Percentiles rank a stretch among this genome's conserved stretches.
Conservation (phyloP, 148 eudicot species). For the Mesembryanthemum crystallinum region DNA sequence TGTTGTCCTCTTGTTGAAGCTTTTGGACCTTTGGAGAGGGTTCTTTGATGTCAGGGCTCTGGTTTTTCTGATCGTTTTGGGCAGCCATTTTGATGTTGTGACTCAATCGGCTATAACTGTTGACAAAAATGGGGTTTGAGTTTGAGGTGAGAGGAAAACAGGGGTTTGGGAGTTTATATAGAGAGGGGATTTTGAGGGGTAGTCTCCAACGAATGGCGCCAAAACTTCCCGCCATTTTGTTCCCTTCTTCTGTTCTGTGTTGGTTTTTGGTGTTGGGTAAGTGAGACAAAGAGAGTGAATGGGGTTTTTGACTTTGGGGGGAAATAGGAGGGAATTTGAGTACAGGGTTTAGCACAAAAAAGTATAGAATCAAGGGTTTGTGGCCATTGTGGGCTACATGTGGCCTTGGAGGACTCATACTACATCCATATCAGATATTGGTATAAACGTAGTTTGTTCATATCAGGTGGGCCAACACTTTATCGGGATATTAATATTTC, state of each 20-base stretch:
- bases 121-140: neutral
- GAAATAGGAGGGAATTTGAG: no score
- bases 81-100: constrained; percentile 39
- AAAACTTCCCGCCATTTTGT: constrained; percentile 43
- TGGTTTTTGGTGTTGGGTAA: neutral
- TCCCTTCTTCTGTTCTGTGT: neutral
- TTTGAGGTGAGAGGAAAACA: neutral
- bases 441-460: no score
- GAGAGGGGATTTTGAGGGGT: neutral
- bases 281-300: no score
- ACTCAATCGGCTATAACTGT: neutral
- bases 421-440: no score
- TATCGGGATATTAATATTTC: no score
- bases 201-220: constrained; percentile 32
- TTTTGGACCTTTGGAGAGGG: constrained; percentile 56
- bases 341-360: no score
- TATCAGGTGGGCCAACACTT: no score
- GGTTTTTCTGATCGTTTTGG: constrained; percentile 21
- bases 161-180: constrained; percentile 12
- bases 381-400: no score
- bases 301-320: no score
- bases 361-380: no score
- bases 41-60: constrained; percentile 37
- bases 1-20: constrained; percentile 8
- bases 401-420: no score